Conservation (phyloP, 352 stramenopile genomes). For the Blastocystis sp. region DNA sequence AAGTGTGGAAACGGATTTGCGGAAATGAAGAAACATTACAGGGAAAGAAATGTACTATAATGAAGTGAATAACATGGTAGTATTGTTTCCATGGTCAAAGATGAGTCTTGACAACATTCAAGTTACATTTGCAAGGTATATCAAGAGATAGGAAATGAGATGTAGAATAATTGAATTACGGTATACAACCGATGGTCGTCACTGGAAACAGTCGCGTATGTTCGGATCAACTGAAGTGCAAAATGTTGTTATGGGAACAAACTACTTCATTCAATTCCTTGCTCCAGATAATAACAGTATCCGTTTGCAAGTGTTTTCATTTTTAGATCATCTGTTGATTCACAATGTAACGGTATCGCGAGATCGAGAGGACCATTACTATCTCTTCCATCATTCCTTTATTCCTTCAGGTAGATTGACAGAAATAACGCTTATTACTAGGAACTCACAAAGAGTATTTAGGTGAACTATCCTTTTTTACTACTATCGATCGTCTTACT, state of each 20-base stretch:
- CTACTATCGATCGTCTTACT: slow-evolving; percentile 3
- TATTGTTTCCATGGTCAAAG: slow-evolving; percentile 40
- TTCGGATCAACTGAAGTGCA: not conserved
- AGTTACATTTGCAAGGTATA: not conserved
- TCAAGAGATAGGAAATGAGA: not conserved
- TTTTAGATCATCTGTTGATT: slow-evolving; percentile 4
- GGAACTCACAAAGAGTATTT: slow-evolving; percentile 13
- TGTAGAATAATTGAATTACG: slow-evolving; percentile 22
- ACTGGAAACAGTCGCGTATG: not conserved
- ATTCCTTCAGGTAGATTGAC: not conserved
- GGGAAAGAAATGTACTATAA: not conserved
- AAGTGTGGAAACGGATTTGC: slow-evolving; percentile 21
- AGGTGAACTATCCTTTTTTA: slow-evolving; percentile 34
- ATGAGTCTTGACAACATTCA: slow-evolving; percentile 57
- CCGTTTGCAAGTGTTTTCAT: not conserved
- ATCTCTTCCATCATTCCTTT: slow-evolving; percentile 65
- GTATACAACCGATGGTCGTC: slow-evolving; percentile 33
- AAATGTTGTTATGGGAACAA: slow-evolving; percentile 57
- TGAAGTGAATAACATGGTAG: not conserved
- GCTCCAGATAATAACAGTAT: slow-evolving; percentile 54
- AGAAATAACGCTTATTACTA: not conserved
- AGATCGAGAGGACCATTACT: slow-evolving; percentile 25
- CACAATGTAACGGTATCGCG: slow-evolving; percentile 64
- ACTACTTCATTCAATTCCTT: slow-evolving; percentile 61
- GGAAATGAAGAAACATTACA: slow-evolving; percentile 38